phyloP scores from a whole-genome alignment of 345 rosid species.

The Conringia planisiliqua region DNA sequence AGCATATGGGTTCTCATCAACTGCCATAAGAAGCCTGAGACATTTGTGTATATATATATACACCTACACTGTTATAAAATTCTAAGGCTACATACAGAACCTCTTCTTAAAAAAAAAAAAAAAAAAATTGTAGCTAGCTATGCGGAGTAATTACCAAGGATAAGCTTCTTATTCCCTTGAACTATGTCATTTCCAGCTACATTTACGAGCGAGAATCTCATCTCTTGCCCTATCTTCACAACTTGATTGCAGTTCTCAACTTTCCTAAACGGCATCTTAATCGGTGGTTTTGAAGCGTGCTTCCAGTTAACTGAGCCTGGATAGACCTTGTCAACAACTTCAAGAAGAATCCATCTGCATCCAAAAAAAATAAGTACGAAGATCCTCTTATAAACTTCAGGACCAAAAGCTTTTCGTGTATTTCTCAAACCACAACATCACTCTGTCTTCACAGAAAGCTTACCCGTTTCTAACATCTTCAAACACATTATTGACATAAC shows the following conservation, averaged over 20 bases:
- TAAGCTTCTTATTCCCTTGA: conserved; percentile 95
- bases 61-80: conserved; percentile 1
- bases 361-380: neutral
- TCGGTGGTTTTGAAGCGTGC: conserved; percentile 91
- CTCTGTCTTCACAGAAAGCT: neutral
- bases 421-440: neutral
- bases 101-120: neutral
- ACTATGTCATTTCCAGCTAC: conserved; percentile 92
- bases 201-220: conserved; percentile 85
- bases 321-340: conserved; percentile 84
- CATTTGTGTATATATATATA: neutral
- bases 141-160: conserved; percentile 55
- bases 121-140: too few species aligned
- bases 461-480: conserved; percentile 96
- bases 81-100: neutral
- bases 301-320: conserved; percentile 95
- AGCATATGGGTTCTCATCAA: conserved; percentile 93
- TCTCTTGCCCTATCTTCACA: conserved; percentile 70
- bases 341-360: conserved; percentile 85
- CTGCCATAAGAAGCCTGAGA: conserved; percentile 94
- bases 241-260: conserved; percentile 98
- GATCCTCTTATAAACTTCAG: neutral
- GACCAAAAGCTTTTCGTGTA: neutral
- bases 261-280: conserved; percentile 93
- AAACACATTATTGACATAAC: conserved; percentile 78